phyloP scores from a whole-genome alignment of 1,139 yeast genomes.

The Wickerhamiella pararugosa region DNA sequence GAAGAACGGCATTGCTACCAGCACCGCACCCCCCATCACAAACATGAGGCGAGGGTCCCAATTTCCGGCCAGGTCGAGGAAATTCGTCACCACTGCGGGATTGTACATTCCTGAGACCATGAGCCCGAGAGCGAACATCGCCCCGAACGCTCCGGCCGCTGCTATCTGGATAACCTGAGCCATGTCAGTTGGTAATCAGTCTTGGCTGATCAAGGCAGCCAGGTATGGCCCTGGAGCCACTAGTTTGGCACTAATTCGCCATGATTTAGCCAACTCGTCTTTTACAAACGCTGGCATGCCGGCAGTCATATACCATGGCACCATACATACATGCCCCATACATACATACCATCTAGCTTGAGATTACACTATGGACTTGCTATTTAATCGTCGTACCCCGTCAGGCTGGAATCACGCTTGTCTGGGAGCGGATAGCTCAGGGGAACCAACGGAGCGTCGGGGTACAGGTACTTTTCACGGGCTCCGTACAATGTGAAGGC shows the following conservation, averaged over 20 bases:
- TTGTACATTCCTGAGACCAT: constrained; percentile 4
- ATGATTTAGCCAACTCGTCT: too few relatives aligned
- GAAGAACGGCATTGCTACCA: constrained; percentile 6
- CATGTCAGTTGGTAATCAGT: not conserved
- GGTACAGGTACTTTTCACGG: constrained; percentile 46
- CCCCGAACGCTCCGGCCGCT: not conserved
- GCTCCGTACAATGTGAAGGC: constrained; percentile 47
- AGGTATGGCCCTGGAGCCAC: too few relatives aligned
- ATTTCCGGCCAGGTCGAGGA: constrained; percentile 1
- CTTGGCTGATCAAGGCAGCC: not conserved
- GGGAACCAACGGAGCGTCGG: constrained; percentile 58
- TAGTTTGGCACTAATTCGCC: not conserved
- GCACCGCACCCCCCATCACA: constrained; percentile 5
- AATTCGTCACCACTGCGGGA: constrained; percentile 2
- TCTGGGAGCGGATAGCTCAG: constrained; percentile 40
- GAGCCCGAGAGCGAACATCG: constrained; percentile 1
- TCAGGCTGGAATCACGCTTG: constrained; percentile 20
- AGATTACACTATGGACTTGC: too few relatives aligned
- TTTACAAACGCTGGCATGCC: too few relatives aligned
- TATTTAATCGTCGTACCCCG: constrained; percentile 23
- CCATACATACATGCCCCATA: too few relatives aligned
- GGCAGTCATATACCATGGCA: too few relatives aligned
- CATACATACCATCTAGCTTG: too few relatives aligned
- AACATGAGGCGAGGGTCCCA: constrained; percentile 6
- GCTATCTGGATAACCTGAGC: not conserved